Base-by-base conservation (phyloP, 345 rosid species). In the Triadica sebifera region DNA sequence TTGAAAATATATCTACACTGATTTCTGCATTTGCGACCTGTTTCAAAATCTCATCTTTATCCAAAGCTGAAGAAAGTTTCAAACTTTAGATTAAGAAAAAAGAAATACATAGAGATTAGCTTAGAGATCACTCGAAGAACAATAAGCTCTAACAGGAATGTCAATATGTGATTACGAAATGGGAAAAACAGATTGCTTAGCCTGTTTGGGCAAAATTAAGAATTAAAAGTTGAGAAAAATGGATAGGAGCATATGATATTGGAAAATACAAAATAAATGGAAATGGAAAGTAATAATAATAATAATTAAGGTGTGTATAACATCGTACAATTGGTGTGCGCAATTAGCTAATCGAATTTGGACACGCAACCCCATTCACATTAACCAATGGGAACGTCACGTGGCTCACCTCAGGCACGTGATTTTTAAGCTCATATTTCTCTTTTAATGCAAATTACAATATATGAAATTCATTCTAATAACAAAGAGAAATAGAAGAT, bases 271-370 rank as follows among this genome's bases (percentile, higher is more conserved):
- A 57, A 12, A n/a, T 5, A 22, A 6, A 11, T 11, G n/a, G 12
- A 56, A 19, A 56, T 11, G 4, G n/a, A 46, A 19, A 75, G 11
- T 16, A 56, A 56, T 1, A 67, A 47, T 11, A 39, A 24, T 19
- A 8, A 62, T 4, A 22, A 2, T 15, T 8, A 13, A 17, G 37
- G 29, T 71, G 72, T 64, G 78, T 20, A 59, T 63, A 65, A 69
- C 76, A 82, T 80, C 74, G 84, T 83, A 80, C 86, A 24, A 65
- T n/a, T 17, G 69, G 67, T n/a, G 57, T 78, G 74, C 62, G 41
- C 43, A 41, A 62, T 1, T 3, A 29, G 46, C 79, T 59, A 63
- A 73, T 76, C 5, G 24, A 5, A 17, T 12, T 0, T 4, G 0
- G 76, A 65, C 81, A 77, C 67, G 12, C 11, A 67, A 0, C 12